A percentile compares a stretch with the other conserved stretches of the same genome.
phyloP scores from a whole-genome alignment of 2,329 filamentous ascomycete genomes.

The Colletotrichum cuscutae region DNA sequence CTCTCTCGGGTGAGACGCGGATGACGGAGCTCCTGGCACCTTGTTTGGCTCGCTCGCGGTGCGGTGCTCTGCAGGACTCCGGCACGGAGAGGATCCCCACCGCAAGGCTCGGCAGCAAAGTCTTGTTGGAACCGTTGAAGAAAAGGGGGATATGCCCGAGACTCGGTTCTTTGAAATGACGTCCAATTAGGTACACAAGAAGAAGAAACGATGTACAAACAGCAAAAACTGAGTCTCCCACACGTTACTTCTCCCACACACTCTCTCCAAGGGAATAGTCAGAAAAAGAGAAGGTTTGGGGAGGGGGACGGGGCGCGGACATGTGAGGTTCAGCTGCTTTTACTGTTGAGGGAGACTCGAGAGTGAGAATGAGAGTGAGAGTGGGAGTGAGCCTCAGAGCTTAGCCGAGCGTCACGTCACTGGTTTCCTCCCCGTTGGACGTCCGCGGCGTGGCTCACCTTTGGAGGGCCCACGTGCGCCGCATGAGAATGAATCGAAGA shows the following conservation, averaged over 20 bases:
- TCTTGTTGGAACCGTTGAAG: neutral
- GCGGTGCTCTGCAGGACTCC: slow-evolving; percentile 2
- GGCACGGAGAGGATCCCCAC: slow-evolving; percentile 7
- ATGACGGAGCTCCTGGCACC: slow-evolving; percentile 2
- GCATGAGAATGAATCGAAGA: neutral
- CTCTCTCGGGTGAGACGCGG: slow-evolving; percentile 14
- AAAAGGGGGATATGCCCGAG: neutral
- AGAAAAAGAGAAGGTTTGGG: neutral
- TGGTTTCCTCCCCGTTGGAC: neutral
- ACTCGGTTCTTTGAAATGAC: neutral
- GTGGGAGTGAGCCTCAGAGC: neutral
- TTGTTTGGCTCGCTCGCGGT: neutral
- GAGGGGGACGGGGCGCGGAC: neutral
- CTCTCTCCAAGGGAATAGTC: neutral
- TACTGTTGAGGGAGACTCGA: neutral
- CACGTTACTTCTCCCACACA: neutral
- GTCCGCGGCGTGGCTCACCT: neutral
- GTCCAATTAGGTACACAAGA: neutral
- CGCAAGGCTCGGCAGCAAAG: neutral
- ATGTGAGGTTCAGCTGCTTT: neutral
- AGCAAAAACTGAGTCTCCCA: neutral
- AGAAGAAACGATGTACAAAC: neutral
- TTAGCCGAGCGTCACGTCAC: neutral
- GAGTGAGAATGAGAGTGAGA: neutral
- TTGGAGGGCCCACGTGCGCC: slow-evolving; percentile 9